A percentile compares a stretch with the other conserved stretches of the same genome.
Conservation (phyloP, 2,329 filamentous ascomycete species). For the Mariannaea sp. region DNA sequence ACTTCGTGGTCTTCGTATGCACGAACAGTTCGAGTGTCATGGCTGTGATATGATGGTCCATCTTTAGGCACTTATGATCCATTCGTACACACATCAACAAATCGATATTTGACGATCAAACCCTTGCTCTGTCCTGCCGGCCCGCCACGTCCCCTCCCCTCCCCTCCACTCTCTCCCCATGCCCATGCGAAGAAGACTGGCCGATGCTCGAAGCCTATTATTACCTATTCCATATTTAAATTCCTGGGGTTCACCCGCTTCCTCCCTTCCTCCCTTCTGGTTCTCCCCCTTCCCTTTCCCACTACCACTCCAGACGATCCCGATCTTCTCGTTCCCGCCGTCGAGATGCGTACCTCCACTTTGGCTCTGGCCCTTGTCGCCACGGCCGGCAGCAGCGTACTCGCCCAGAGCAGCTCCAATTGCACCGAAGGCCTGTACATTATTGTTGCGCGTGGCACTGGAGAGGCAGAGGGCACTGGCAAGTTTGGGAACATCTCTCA, state of each 20-base stretch:
- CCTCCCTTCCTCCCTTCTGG: neutral
- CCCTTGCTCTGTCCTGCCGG: too few relatives aligned
- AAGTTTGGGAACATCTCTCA: constrained; percentile 41
- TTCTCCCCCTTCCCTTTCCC: neutral
- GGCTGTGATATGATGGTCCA: too few relatives aligned
- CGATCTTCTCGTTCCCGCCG: neutral
- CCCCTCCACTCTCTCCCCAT: too few relatives aligned
- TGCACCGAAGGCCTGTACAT: constrained; percentile 48
- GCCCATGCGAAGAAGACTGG: too few relatives aligned
- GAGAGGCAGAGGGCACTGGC: constrained; percentile 43
- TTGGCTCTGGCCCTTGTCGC: constrained; percentile 35
- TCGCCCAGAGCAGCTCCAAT: constrained; percentile 27
- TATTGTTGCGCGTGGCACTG: constrained; percentile 47
- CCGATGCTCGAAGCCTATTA: too few relatives aligned
- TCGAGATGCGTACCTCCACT: constrained; percentile 26
- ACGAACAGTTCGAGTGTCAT: too few relatives aligned
- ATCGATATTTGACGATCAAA: too few relatives aligned
- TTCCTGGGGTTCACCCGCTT: neutral
- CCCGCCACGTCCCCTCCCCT: too few relatives aligned
- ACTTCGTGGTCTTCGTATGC: too few relatives aligned
- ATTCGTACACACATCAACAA: too few relatives aligned
- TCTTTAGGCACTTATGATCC: too few relatives aligned
- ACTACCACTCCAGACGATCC: neutral
- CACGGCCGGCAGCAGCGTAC: constrained; percentile 21
- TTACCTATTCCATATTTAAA: neutral